phyloP scores from a whole-genome alignment of 345 rosid genomes.

The Physaria fendleri region DNA sequence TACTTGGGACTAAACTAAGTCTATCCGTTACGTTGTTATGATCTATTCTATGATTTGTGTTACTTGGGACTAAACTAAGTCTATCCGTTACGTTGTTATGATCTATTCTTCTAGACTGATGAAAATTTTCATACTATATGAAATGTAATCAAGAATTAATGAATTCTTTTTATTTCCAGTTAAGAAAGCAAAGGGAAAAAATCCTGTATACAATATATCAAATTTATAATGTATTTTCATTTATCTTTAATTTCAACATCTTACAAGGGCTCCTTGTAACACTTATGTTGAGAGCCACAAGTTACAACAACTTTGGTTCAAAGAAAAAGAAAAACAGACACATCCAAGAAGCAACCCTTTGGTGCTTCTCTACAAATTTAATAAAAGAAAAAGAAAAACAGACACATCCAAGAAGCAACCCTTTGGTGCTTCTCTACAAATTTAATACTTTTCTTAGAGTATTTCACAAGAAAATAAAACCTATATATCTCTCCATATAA shows the following conservation, averaged over 20 bases:
- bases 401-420: slow-evolving; percentile 17
- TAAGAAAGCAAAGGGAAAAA: too few species aligned
- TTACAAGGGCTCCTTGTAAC: slow-evolving; percentile 19
- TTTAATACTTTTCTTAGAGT: slow-evolving; percentile 5
- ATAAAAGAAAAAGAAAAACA: neutral
- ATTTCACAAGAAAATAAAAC: slow-evolving; percentile 5
- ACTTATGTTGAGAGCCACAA: slow-evolving; percentile 15
- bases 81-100: too few species aligned
- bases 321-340: neutral
- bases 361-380: slow-evolving; percentile 18
- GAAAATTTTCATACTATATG: too few species aligned
- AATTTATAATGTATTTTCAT: neutral
- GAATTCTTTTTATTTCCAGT: too few species aligned
- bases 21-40: too few species aligned
- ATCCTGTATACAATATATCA: neutral
- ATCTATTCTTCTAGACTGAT: too few species aligned
- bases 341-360: slow-evolving; percentile 23
- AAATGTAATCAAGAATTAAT: too few species aligned
- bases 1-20: too few species aligned
- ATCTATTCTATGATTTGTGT: too few species aligned
- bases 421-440: slow-evolving; percentile 23
- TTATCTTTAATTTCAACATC: slow-evolving; percentile 6
- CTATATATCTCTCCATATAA: neutral
- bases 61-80: too few species aligned
- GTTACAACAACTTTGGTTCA: neutral